Conservation (phyloP, 768 basidiomycete species). For the Amanita pseudoporphyria region DNA sequence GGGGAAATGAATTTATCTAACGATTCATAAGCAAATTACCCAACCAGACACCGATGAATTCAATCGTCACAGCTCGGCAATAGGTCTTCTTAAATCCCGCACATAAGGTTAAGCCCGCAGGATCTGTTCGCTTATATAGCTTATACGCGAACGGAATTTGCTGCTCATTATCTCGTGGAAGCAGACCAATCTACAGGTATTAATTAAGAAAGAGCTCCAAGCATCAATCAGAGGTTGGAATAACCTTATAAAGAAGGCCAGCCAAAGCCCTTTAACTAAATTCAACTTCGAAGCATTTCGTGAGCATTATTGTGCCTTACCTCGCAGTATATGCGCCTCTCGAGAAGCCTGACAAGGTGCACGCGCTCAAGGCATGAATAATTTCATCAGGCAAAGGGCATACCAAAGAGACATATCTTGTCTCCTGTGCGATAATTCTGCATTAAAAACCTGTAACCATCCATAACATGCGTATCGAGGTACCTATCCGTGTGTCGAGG, state of each 20-base stretch:
- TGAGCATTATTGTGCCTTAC: constrained; percentile 32
- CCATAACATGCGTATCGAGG: constrained; percentile 60
- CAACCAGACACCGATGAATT: constrained; percentile 75
- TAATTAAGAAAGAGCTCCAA: neutral
- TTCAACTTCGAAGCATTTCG: too few species aligned
- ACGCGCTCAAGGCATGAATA: neutral
- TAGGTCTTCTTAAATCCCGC: constrained; percentile 69
- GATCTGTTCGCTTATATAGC: constrained; percentile 49
- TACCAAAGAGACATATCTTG: constrained; percentile 67
- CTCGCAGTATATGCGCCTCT: constrained; percentile 41
- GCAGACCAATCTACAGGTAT: constrained; percentile 51
- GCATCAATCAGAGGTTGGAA: neutral
- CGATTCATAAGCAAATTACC: constrained; percentile 10
- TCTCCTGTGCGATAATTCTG: constrained; percentile 66
- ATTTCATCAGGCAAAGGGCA: constrained; percentile 9
- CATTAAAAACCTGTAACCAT: constrained; percentile 74
- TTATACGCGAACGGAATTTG: constrained; percentile 71
- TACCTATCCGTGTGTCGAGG: constrained; percentile 38
- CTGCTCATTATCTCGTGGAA: constrained; percentile 56
- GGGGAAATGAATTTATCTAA: neutral
- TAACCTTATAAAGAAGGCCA: constrained; percentile 63
- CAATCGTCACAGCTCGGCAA: constrained; percentile 55
- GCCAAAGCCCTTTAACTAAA: constrained; percentile 51
- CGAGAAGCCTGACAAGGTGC: constrained; percentile 54
- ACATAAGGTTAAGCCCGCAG: constrained; percentile 33